These are phyloP conservation scores for Brassica hybrid DNA, from an alignment of 441 rosid species.

Conservation along the genomic window DNA sequence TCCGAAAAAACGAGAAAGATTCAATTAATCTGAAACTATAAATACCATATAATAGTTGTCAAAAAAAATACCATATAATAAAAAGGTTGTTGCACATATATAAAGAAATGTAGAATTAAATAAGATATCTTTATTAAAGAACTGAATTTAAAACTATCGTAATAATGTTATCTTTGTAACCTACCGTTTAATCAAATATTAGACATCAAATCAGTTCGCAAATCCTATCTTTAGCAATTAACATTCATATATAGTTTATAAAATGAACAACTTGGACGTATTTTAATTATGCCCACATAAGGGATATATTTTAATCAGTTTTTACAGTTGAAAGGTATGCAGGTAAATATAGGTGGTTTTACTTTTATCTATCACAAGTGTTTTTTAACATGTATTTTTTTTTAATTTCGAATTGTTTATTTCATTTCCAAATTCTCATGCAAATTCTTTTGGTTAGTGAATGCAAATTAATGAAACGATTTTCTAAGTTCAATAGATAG, in stretches of 20 bases:
- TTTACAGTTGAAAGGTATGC: not conserved
- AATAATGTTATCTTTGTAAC: slow-evolving; percentile 27
- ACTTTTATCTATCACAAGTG: not conserved
- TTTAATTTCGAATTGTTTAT: not conserved
- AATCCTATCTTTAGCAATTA: slow-evolving; percentile 25
- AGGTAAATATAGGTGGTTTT: not conserved
- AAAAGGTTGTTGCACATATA: slow-evolving; percentile 33
- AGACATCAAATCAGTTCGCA: slow-evolving; percentile 23
- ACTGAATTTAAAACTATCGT: not conserved
- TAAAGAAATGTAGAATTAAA: slow-evolving; percentile 1
- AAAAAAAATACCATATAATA: slow-evolving; percentile 8
- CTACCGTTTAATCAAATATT: slow-evolving; percentile 34
- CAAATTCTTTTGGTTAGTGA: not conserved
- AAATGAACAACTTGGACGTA: not conserved
- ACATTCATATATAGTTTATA: not conserved
- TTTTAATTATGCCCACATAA: not conserved
- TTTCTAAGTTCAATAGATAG: slow-evolving; percentile 18
- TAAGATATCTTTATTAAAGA: slow-evolving; percentile 24
- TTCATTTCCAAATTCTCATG: not conserved
- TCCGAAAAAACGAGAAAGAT: slow-evolving; percentile 30
- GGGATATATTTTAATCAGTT: not conserved
- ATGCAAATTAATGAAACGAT: slow-evolving; percentile 1
- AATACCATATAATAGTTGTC: slow-evolving; percentile 6
- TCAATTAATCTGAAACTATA: slow-evolving; percentile 33
- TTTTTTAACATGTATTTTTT: not conserved